Evolutionary conservation across 768 basidiomycete genomes (phyloP).

Genomic region (Macrolepiota fuliginosa): DNA sequence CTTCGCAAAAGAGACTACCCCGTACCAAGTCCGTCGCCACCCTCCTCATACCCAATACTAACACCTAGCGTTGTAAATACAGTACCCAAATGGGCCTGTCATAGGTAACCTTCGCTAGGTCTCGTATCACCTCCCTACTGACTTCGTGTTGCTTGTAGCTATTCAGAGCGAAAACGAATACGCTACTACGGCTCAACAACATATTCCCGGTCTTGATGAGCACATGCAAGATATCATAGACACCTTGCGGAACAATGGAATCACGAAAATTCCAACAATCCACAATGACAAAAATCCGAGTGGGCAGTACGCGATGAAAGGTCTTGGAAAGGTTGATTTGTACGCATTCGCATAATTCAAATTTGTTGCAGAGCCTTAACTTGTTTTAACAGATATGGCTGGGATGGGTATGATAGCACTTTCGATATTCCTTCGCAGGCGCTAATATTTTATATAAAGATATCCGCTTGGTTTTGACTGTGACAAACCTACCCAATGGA

Average conservation of each 20-base stretch:
- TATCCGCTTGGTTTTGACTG: constrained; percentile 71
- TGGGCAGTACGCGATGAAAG: constrained; percentile 27
- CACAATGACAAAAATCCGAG: constrained; percentile 32
- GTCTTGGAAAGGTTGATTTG: constrained; percentile 35
- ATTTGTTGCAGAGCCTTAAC: background rate
- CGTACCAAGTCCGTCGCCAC: constrained; percentile 31
- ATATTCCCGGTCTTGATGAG: constrained; percentile 30
- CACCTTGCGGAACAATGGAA: constrained; percentile 31
- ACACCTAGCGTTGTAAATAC: constrained; percentile 23
- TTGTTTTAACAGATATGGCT: background rate
- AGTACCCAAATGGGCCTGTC: constrained; percentile 43
- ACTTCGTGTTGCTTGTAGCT: constrained; percentile 16
- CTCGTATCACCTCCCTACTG: too few species aligned
- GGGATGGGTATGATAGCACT: constrained; percentile 1
- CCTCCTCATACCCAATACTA: constrained; percentile 19
- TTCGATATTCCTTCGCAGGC: too few species aligned
- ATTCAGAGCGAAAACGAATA: constrained; percentile 49
- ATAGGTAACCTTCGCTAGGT: constrained; percentile 28
- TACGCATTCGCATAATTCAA: constrained; percentile 4
- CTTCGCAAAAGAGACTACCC: constrained; percentile 30
- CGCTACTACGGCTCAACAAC: constrained; percentile 23
- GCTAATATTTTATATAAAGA: constrained; percentile 10
- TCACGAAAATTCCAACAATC: constrained; percentile 35
- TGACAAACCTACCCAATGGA: constrained; percentile 55
- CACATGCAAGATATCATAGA: constrained; percentile 45